A percentile compares a stretch with the other conserved stretches of the same genome.
Conservation (phyloP, 306 rosid species). For the Casuarina equisetifolia region DNA sequence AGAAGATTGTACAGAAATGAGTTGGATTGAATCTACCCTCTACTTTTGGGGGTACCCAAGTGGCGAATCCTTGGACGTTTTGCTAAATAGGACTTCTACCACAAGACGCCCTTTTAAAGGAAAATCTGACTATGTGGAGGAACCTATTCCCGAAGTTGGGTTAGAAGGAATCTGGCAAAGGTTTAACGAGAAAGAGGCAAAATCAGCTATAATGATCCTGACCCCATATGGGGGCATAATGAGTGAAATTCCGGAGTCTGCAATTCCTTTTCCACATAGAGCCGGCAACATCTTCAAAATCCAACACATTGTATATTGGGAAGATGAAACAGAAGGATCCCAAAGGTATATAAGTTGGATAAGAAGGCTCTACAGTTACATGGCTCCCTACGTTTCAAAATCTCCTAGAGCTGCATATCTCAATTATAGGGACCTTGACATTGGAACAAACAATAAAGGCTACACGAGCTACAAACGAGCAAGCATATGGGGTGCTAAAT, state of each 20-base stretch:
- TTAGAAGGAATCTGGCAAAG: conserved; percentile 16
- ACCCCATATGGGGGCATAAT: conserved; percentile 26
- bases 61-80: conserved; percentile 20
- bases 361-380: neutral
- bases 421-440: conserved; percentile 10
- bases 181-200: conserved; percentile 7
- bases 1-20: conserved; percentile 22
- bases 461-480: neutral
- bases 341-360: conserved; percentile 8
- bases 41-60: neutral
- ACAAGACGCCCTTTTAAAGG: conserved; percentile 16
- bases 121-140: conserved; percentile 33
- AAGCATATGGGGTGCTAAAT: conserved; percentile 1
- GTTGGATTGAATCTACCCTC: conserved; percentile 31
- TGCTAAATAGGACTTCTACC: conserved; percentile 22
- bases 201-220: neutral
- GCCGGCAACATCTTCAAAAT: conserved; percentile 23
- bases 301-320: conserved; percentile 15
- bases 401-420: neutral
- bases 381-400: conserved; percentile 11
- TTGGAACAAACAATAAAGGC: neutral
- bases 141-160: conserved; percentile 22
- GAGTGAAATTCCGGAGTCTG: conserved; percentile 19
- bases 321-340: neutral
- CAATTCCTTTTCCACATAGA: conserved; percentile 26